phyloP scores from a whole-genome alignment of 2,329 filamentous ascomycete genomes.

The Penicillium sclerotigenum region DNA sequence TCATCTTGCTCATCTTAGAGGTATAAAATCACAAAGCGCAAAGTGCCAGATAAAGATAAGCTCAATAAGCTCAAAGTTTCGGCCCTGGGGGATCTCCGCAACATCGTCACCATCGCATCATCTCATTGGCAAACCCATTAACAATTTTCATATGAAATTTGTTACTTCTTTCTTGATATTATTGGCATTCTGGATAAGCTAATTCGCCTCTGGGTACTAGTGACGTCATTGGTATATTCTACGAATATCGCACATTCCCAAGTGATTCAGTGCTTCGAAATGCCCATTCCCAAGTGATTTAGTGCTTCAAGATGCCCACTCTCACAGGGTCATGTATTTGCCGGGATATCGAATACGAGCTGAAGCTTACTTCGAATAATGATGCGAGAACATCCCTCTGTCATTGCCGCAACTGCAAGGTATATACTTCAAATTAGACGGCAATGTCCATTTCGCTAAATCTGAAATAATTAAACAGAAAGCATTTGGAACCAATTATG shows the following conservation, averaged over 20 bases:
- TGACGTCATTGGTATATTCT: neutral
- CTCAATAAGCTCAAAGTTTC: neutral
- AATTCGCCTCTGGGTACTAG: neutral
- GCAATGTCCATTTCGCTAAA: neutral
- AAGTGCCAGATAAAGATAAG: no score
- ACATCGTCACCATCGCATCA: neutral
- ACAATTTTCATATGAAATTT: neutral
- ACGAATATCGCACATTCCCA: neutral
- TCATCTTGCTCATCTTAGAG: neutral
- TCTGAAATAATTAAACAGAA: constrained; percentile 33
- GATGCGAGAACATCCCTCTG: constrained; percentile 53
- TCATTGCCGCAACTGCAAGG: constrained; percentile 54
- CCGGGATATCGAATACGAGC: constrained; percentile 46
- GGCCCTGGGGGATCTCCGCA: neutral
- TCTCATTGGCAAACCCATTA: neutral
- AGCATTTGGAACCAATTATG: constrained; percentile 52
- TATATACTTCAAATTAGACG: constrained; percentile 11
- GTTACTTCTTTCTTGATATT: neutral
- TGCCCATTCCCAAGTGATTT: constrained; percentile 22
- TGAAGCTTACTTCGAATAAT: constrained; percentile 44
- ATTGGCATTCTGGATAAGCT: neutral
- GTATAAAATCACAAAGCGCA: no score
- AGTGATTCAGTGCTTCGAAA: constrained; percentile 7
- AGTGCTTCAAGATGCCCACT: constrained; percentile 22
- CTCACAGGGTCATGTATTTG: constrained; percentile 50